Percentiles rank a stretch among this genome's conserved stretches.
These are phyloP conservation scores for Vaccinium corymbosum DNA, from an alignment of 148 eudicot genomes.

Conservation along the genomic window DNA sequence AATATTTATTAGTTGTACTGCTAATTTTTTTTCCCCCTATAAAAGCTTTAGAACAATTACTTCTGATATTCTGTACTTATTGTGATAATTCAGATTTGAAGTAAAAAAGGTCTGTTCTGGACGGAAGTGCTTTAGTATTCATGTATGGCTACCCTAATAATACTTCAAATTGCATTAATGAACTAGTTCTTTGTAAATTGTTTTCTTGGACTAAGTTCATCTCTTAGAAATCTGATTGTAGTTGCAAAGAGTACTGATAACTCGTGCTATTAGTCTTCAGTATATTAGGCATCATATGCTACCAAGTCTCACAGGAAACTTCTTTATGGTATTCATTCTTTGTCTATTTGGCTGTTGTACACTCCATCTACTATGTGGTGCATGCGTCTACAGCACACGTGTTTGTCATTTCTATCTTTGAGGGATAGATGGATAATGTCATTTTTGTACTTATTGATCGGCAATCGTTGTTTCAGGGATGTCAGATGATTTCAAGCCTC, in stretches of 20 bases:
- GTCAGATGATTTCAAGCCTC: conserved; percentile 21
- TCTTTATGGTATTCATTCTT: not conserved
- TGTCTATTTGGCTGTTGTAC: not conserved
- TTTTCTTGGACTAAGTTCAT: not conserved
- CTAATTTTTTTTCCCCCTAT: not conserved
- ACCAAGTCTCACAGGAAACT: not conserved
- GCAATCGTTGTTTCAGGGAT: conserved; percentile 34
- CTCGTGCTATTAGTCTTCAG: not conserved
- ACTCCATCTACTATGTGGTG: not conserved
- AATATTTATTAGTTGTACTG: not conserved
- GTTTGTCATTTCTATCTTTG: not conserved
- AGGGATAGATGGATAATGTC: not conserved
- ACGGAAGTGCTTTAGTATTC: not conserved
- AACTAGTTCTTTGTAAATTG: not conserved
- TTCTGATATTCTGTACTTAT: not conserved
- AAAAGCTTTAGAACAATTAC: not conserved
- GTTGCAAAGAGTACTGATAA: not conserved
- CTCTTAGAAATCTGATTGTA: not conserved
- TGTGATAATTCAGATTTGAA: not conserved
- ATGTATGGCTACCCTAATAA: not conserved
- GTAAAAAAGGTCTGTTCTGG: not conserved
- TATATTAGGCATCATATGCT: not conserved
- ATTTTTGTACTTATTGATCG: not conserved
- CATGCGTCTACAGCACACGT: not conserved
- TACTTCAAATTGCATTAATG: not conserved